Evolutionary conservation across 352 stramenopile species (phyloP).

Genomic region (Phytophthora fragariaefolia): DNA sequence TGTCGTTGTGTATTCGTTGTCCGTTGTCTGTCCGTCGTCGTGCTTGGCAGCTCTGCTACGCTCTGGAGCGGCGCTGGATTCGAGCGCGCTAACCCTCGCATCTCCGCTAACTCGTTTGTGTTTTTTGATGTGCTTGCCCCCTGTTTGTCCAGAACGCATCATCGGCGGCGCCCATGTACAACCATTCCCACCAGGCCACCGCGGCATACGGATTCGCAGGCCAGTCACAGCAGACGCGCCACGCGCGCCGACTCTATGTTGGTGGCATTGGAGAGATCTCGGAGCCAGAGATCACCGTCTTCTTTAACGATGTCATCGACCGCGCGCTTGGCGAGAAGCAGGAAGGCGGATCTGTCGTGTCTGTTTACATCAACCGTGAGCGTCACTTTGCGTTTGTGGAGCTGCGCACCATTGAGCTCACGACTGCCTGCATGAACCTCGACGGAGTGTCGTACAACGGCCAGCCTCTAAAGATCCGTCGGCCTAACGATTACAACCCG

Average conservation of each 20-base stretch:
- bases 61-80: slow-evolving; percentile 27
- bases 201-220: slow-evolving; percentile 32
- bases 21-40: slow-evolving; percentile 54
- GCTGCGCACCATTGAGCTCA: slow-evolving; percentile 96
- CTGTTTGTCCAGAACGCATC: slow-evolving; percentile 30
- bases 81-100: slow-evolving; percentile 24
- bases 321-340: slow-evolving; percentile 78
- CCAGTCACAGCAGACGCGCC: slow-evolving; percentile 93
- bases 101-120: slow-evolving; percentile 38
- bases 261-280: slow-evolving; percentile 90
- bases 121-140: slow-evolving; percentile 25
- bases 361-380: slow-evolving; percentile 96
- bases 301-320: slow-evolving; percentile 94
- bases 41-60: slow-evolving; percentile 36
- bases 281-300: slow-evolving; percentile 88
- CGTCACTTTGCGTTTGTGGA: slow-evolving; percentile 98
- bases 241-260: slow-evolving; percentile 97
- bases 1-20: slow-evolving; percentile 57
- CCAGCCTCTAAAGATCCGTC: slow-evolving; percentile 95
- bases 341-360: slow-evolving; percentile 80
- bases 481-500: slow-evolving; percentile 98
- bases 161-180: slow-evolving; percentile 22
- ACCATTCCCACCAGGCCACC: slow-evolving; percentile 29
- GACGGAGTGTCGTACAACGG: slow-evolving; percentile 96
- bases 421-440: slow-evolving; percentile 95